Evolutionary conservation across 2,329 filamentous ascomycete species (phyloP), one percentile per base, ranked within the genome.

Genomic region (Xylariomycetidae sp.): DNA sequence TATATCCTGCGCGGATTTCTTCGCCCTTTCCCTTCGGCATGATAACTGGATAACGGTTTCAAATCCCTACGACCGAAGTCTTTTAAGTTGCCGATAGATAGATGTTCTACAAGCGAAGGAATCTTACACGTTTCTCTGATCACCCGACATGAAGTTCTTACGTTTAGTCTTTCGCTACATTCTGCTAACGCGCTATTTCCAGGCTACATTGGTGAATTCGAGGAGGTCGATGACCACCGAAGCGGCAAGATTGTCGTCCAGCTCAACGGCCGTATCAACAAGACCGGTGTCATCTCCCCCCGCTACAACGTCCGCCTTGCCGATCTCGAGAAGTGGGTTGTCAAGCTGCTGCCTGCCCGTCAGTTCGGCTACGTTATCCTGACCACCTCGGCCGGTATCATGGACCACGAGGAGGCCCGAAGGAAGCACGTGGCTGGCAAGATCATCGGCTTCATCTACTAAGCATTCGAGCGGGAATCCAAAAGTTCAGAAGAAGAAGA

Each of bases 21-120:
- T 15, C 27, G 14, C 18, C 30, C 29, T 37, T 44, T 50, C 50
- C 55, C 59, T 82, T 92, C 92, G 90, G 89, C 84, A 85, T 96
- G 88, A 97, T 97, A 97, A 97, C 92, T 98, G 95, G 90, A 87
- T 84, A 82, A 88, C 80, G 80, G 82, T 90, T 82, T 83, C 80
- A 79, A 77, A 51, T 51, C 65, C 73, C 68, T 36, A 96, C 88
- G 86, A 84, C 82, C 77, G 83, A 81, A 88, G 90, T 88, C 89
- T 88, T 98, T 97, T 98, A 97, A 97, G 81, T 94, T 81, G 80
- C 88, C 90, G 92, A 94, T 85, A 98, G 70, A 98, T 92, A 66
- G 72, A 85, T 62, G 55, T 57, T 61, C 49, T 51, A 57, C 66
- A 66, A 66, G 79, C 82, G 82, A 82, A 79, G 83, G 55, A 53